Percentiles rank a stretch among this genome's conserved stretches.
Evolutionary conservation across 306 rosid species (phyloP).

Genomic region (Quercus cerris): DNA sequence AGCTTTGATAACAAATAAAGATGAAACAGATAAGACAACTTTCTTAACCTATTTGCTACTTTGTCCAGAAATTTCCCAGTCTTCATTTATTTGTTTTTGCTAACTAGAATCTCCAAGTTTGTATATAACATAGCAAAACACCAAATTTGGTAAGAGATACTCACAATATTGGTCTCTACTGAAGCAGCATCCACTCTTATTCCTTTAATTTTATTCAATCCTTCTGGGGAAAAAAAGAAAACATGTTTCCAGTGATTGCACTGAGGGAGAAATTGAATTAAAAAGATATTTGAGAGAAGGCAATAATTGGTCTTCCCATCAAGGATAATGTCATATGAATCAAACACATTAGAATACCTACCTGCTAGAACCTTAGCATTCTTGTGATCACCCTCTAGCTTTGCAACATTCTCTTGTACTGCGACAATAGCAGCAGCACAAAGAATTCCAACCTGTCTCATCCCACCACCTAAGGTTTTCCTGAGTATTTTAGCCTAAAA

Average conservation of each 20-base stretch:
- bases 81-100: background rate
- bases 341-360: slow-evolving; percentile 17
- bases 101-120: background rate
- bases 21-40: too few species aligned
- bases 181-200: slow-evolving; percentile 43
- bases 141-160: slow-evolving; percentile 22
- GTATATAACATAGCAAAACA: background rate
- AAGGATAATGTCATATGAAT: slow-evolving; percentile 1
- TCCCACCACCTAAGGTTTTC: slow-evolving; percentile 93
- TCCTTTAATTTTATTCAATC: slow-evolving; percentile 57
- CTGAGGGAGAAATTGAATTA: background rate
- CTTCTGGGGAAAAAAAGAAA: slow-evolving; percentile 33
- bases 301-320: background rate
- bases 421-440: slow-evolving; percentile 89
- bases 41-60: too few species aligned
- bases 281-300: too few species aligned
- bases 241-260: background rate
- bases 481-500: slow-evolving; percentile 75
- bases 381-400: slow-evolving; percentile 77
- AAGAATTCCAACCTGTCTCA: slow-evolving; percentile 87
- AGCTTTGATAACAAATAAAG: too few species aligned
- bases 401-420: slow-evolving; percentile 59
- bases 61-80: too few species aligned
- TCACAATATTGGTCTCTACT: slow-evolving; percentile 82
- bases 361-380: slow-evolving; percentile 74